Base-by-base conservation (phyloP, 2,329 filamentous ascomycete genomes). In the Diaporthe velutina region DNA sequence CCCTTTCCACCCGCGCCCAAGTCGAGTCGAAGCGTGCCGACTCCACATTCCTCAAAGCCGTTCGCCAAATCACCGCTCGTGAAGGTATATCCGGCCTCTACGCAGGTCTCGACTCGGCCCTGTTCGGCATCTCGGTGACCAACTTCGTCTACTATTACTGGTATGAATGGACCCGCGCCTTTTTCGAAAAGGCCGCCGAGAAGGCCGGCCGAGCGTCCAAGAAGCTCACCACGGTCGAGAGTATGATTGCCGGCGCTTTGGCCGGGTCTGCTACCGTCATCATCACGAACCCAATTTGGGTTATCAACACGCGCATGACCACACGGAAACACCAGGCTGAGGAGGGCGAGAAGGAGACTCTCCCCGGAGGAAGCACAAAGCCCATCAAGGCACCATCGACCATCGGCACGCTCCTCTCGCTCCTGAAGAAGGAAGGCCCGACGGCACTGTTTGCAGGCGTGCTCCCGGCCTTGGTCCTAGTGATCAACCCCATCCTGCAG, bases 91-190 rank as follows among this genome's bases (percentile, higher is more conserved):
- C 91, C 2, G 97, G 97, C 42, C 91, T 99, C 48, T 99, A 98
- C 83, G 93, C 97, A 9, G 97, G 97, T 55, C 91, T 99, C 75
- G 95, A 98, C 84, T 97, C 94, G 77, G 97, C 97, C 70, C 89
- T 99, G 60, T 98, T 99, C 84, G 97, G 97, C 83, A 98, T 99
- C 87, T 97, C 94, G 84, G 93, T 99, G 79, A 99, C 97, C 80
- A 99, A 99, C 88, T 99, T 99, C 83, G 96, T 99, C 64, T 99
- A 99, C 89, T 99, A 99, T 87, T 99, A 98, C 89, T 99, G 95
- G 96, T 99, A 98, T 85, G 97, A 99, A 87, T 99, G 95, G 94
- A 97, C 95, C 77, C 93, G 96, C 75, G 90, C 93, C 68, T 93
- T 93, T 82, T 98, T 98, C 86, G 95, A 95, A 83, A 88, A 89